phyloP scores from a whole-genome alignment of 805 yeast species.

The Saccharomyces cerevisiae region DNA sequence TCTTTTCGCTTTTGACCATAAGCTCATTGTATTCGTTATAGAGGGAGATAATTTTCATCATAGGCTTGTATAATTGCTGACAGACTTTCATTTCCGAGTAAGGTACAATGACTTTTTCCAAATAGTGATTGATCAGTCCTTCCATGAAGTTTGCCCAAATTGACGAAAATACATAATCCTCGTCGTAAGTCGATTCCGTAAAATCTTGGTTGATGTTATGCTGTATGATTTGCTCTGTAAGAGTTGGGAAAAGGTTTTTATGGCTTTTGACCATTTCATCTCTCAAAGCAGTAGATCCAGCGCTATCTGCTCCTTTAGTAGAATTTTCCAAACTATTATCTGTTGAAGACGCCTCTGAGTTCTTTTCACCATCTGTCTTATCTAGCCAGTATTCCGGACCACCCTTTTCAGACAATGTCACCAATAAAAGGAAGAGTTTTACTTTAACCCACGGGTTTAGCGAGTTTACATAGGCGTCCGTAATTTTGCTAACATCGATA shows the following conservation, averaged over 20 bases:
- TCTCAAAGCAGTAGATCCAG: background rate
- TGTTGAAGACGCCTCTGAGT: constrained; percentile 1
- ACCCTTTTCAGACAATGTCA: constrained; percentile 28
- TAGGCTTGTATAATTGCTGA: constrained; percentile 31
- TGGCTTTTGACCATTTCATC: background rate
- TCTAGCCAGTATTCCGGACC: constrained; percentile 32
- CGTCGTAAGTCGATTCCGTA: constrained; percentile 25
- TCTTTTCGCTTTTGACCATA: constrained; percentile 30
- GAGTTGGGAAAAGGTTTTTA: constrained; percentile 14
- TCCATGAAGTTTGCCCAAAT: constrained; percentile 35
- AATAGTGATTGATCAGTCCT: constrained; percentile 31
- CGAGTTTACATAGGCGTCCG: constrained; percentile 15
- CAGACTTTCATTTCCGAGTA: constrained; percentile 32
- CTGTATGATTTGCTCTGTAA: constrained; percentile 28
- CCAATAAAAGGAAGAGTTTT: constrained; percentile 25
- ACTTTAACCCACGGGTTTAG: constrained; percentile 26
- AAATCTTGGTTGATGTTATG: constrained; percentile 29
- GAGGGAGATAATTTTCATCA: constrained; percentile 31
- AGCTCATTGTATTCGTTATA: constrained; percentile 31
- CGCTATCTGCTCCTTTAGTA: background rate
- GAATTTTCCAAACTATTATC: background rate
- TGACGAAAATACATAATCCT: constrained; percentile 30
- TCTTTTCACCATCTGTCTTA: constrained; percentile 14
- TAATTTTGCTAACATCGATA: constrained; percentile 22
- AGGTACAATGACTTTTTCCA: constrained; percentile 30